Conservation (phyloP, 768 basidiomycete genomes). For the Nevesoporus exiguus region DNA sequence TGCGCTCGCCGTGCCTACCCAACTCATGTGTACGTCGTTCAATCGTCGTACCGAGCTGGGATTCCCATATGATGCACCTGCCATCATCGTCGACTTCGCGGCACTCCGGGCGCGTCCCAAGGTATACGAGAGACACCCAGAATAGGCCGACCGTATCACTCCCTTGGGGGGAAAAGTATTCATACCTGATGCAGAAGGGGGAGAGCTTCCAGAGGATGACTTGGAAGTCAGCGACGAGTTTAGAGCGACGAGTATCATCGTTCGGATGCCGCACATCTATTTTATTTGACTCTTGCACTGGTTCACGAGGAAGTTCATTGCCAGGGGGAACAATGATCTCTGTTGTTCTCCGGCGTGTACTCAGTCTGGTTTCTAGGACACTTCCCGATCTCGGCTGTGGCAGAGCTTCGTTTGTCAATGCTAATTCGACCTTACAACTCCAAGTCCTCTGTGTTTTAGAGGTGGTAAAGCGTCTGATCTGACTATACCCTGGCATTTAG, state of each 20-base stretch:
- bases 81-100: slow-evolving; percentile 10
- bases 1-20: slow-evolving; percentile 5
- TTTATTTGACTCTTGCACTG: neutral
- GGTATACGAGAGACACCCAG: slow-evolving; percentile 4
- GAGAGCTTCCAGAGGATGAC: neutral
- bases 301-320: too few species aligned
- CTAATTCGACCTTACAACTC: too few species aligned
- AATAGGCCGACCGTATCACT: neutral
- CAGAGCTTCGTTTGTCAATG: too few species aligned
- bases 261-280: slow-evolving; percentile 11
- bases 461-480: too few species aligned
- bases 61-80: slow-evolving; percentile 8
- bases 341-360: too few species aligned
- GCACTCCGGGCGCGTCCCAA: slow-evolving; percentile 9
- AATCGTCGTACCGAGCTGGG: slow-evolving; percentile 12
- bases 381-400: too few species aligned
- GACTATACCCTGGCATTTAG: too few species aligned
- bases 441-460: too few species aligned
- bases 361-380: too few species aligned
- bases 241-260: slow-evolving; percentile 8
- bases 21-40: slow-evolving; percentile 9
- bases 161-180: neutral
- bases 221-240: slow-evolving; percentile 9
- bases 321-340: too few species aligned
- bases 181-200: slow-evolving; percentile 4